A percentile compares a stretch with the other conserved stretches of the same genome.
Conservation (phyloP, 495 filamentous ascomycete genomes). For the Tuber indicum region DNA sequence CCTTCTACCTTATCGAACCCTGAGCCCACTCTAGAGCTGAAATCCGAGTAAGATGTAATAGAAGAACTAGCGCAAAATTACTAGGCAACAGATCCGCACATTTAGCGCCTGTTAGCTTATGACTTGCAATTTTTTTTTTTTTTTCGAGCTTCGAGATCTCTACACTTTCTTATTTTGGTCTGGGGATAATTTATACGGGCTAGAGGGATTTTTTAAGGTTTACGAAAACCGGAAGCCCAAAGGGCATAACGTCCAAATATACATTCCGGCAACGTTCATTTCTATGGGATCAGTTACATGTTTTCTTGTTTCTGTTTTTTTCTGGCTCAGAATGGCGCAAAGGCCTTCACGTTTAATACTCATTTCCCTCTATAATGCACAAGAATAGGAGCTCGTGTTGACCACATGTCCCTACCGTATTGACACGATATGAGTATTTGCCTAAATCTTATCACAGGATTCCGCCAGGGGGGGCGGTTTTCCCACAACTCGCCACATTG, state of each 20-base stretch:
- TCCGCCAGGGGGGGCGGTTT: background rate
- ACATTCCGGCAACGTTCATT: background rate
- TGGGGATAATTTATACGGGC: background rate
- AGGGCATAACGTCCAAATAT: background rate
- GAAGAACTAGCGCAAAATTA: background rate
- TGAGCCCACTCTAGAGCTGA: background rate
- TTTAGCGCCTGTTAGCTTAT: background rate
- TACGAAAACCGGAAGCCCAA: background rate
- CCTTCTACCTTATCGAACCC: slow-evolving; percentile 8
- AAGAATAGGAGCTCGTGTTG: background rate
- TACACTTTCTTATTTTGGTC: background rate
- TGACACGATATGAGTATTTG: background rate
- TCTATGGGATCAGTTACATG: background rate
- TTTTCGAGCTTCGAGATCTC: background rate
- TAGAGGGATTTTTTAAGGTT: background rate
- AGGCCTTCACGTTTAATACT: background rate
- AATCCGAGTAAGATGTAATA: background rate
- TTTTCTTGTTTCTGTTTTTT: background rate
- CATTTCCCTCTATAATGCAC: background rate
- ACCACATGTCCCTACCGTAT: background rate
- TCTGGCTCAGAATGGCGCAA: background rate
- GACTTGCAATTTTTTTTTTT: background rate
- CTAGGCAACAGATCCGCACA: background rate
- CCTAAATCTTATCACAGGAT: slow-evolving; percentile 1
- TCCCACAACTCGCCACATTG: background rate